Evolutionary conservation across 2,329 filamentous ascomycete genomes (phyloP), one percentile per base, ranked within the genome.

Genomic region (Pseudogymnoascus sp.): DNA sequence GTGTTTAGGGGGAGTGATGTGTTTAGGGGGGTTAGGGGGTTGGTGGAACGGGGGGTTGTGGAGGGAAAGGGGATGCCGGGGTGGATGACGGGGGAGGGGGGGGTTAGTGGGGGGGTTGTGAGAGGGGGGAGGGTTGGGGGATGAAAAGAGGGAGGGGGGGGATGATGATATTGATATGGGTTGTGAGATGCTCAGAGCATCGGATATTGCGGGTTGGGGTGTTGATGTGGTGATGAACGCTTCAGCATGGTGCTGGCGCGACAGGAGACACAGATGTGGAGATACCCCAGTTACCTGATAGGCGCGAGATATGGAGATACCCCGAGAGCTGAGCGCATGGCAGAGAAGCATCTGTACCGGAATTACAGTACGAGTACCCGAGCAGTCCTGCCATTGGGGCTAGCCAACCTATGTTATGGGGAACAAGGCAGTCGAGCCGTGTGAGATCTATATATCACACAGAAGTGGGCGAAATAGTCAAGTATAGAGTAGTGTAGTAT

Each of bases 51-150:
- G 14, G 91, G 90, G 0, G 81, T 90, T 61, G 79, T 96, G 25
- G 86, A 96, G 72, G 88, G 90, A 1, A 83, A 87, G 70, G 84
- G 80, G 63, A 93, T 96, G 89, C 92, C 92, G 0, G 89, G 89
- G 0, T 96, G 92, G 91, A 88, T 96, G 87, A 95, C 91, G 0
- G 92, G 92, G 1, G 92, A 96, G 71, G 89, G 92, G 51, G 89
- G 87, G 0, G 86, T 95, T 4, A 95, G 90, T 62, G 81, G 87
- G 39, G 89, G 90, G 0, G 82, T 85, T 37, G 36, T 37, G 3
- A 37, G 13, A 4, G 36, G 14, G 36, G 36, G 36, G 36, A 37
- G 36, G 36, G 36, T 37, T 37, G 36, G 36, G 36, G 36, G 36
- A 4, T 37, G 36, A 37, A 37, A 37, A 37, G n/a, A 37, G 36